Evolutionary conservation across 768 basidiomycete genomes (phyloP), one percentile per base, ranked within the genome.

Genomic region (Pisolithus marmoratus): DNA sequence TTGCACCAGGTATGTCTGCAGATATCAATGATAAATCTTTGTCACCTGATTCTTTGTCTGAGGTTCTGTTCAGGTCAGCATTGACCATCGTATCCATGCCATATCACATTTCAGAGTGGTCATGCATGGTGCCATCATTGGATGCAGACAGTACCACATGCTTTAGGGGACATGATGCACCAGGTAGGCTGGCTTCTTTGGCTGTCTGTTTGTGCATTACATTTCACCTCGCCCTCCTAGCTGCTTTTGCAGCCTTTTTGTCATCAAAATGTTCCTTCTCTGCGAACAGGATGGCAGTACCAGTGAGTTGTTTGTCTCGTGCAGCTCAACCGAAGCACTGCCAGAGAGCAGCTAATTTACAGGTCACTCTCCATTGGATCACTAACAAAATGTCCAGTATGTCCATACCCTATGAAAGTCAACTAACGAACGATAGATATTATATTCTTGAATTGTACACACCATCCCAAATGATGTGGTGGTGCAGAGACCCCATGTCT

Each of bases 401-500:
- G 41, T 75, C 68, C 37, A 74, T 57, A 8, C 72, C 70, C 73
- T 73, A 26, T 5, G 2, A 11, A 29, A 29, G 27, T 29, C 27
- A 29, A 29, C 27, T 29, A 29, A 29, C 5, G 9, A 29, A 29
- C 2, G 8, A 29, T 8, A 5, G 27, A 29, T 5, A 29, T n/a
- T n/a, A n/a, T 8, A 29, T 5, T 29, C 8, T 29, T 29, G 27
- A 29, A 8, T 29, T 2, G 17, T 15, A 7, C 63, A 46, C 52
- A 72, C 67, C 70, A 73, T 68, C 23, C 71, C 69, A 54, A 70
- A 71, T 23, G 68, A 58, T 38, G 69, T 68, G 0, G 64, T 72
- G 9, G 43, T 59, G 46, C 45, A 63, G 9, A 69, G 41, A 29
- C 27, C 27, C 27, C 27, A 29, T 29, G 27, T 29, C 27, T 29